These are phyloP conservation scores for Saxophila tyrrhenica DNA, from an alignment of 495 filamentous ascomycete genomes.

Conservation along the genomic window DNA sequence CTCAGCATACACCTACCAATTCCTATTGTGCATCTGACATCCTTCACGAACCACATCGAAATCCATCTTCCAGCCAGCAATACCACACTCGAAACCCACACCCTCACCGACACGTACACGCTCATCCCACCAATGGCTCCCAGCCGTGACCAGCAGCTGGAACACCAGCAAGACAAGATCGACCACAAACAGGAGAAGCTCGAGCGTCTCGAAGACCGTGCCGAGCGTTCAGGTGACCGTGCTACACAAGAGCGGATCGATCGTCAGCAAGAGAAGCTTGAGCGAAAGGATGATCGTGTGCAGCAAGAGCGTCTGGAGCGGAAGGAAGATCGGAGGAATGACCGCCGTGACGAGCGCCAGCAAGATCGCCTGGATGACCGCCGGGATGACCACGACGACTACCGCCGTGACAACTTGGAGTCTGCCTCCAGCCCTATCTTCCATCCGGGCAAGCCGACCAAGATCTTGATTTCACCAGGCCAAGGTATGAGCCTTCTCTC, in stretches of 20 bases:
- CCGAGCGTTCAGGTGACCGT: not conserved
- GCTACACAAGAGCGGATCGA: not conserved
- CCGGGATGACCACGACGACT: not conserved
- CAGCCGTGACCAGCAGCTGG: not conserved
- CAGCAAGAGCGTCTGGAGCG: not conserved
- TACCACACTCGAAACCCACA: too few species aligned
- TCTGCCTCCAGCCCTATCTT: constrained; percentile 6
- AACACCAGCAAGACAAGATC: not conserved
- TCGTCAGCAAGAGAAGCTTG: not conserved
- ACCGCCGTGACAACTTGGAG: constrained; percentile 3
- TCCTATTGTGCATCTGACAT: too few species aligned
- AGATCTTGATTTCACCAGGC: constrained; percentile 13
- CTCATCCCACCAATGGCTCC: too few species aligned
- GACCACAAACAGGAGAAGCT: not conserved
- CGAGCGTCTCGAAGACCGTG: not conserved
- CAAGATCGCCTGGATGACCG: not conserved
- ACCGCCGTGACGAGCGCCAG: not conserved
- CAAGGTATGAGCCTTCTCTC: not conserved
- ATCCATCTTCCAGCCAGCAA: too few species aligned
- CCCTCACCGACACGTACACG: too few species aligned
- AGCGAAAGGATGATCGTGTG: not conserved
- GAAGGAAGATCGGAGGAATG: not conserved
- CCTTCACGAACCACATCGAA: too few species aligned
- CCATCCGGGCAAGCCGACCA: constrained; percentile 7
- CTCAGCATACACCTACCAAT: too few species aligned